Evolutionary conservation across 2,329 filamentous ascomycete species (phyloP).

Genomic region (Xylaria polymorpha): DNA sequence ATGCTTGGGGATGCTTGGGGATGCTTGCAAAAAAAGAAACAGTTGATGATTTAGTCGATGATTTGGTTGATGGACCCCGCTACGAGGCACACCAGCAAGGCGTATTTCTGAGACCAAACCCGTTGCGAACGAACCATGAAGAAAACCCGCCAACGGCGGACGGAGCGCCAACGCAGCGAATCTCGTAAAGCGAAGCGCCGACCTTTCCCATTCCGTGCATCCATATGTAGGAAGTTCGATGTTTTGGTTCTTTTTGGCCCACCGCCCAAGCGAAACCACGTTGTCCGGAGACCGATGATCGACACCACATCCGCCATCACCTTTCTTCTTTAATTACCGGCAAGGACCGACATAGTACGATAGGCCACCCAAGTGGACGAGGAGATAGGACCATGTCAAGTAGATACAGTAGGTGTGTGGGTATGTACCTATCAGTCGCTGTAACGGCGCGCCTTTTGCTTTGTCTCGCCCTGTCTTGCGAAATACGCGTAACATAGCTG

Average conservation of each 20-base stretch:
- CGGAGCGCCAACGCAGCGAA: conserved; percentile 35
- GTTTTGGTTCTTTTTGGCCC: conserved; percentile 8
- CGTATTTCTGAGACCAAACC: conserved; percentile 22
- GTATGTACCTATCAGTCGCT: conserved; percentile 15
- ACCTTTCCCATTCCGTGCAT: conserved; percentile 25
- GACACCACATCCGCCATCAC: conserved; percentile 33
- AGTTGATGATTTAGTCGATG: conserved; percentile 1
- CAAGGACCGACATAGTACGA: conserved; percentile 21
- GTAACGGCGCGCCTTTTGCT: conserved; percentile 26
- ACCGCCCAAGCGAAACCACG: conserved; percentile 31
- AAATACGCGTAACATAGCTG: conserved; percentile 22
- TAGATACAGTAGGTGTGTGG: neutral
- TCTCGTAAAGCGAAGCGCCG: conserved; percentile 26
- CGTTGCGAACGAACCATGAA: conserved; percentile 17
- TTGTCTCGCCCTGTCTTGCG: conserved; percentile 12
- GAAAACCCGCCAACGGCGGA: conserved; percentile 19
- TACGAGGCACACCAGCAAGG: conserved; percentile 31
- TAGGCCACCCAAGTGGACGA: conserved; percentile 2
- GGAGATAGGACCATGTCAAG: neutral
- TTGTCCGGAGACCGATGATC: conserved; percentile 40
- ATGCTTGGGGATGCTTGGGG: conserved; percentile 17
- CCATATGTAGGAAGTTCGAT: conserved; percentile 15
- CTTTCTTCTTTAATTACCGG: conserved; percentile 36
- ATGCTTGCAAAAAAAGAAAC: conserved; percentile 5
- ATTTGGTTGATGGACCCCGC: conserved; percentile 18